Conservation (phyloP, 805 yeast species). For the Ogataea allantospora region DNA sequence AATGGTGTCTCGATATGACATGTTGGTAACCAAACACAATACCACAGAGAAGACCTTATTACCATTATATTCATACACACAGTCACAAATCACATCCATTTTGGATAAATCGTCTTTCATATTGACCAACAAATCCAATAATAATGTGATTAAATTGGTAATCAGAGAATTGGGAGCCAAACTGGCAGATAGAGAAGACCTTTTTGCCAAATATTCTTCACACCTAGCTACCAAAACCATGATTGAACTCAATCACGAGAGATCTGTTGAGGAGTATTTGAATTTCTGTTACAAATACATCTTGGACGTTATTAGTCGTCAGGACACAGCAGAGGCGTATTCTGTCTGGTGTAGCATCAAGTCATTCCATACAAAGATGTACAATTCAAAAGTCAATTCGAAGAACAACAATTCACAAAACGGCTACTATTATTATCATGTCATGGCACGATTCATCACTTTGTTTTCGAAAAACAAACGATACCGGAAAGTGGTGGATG, state of each 20-base stretch:
- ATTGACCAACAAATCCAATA: constrained; percentile 2
- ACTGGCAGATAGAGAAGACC: constrained; percentile 9
- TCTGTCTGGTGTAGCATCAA: constrained; percentile 28
- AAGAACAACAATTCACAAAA: constrained; percentile 29
- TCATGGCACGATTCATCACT: constrained; percentile 27
- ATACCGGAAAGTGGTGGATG: constrained; percentile 26
- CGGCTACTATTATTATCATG: constrained; percentile 30
- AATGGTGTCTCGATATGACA: constrained; percentile 13
- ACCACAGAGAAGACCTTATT: constrained; percentile 2
- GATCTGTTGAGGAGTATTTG: constrained; percentile 27
- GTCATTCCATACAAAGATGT: constrained; percentile 31
- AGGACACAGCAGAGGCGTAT: constrained; percentile 31
- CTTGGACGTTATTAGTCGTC: constrained; percentile 20
- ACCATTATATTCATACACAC: constrained; percentile 8
- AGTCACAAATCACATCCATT: constrained; percentile 13
- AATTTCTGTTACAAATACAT: constrained; percentile 29
- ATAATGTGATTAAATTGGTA: constrained; percentile 4
- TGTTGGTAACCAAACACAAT: constrained; percentile 10
- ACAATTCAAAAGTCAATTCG: constrained; percentile 25
- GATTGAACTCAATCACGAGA: constrained; percentile 14
- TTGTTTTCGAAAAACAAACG: constrained; percentile 32
- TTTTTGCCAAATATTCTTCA: neutral
- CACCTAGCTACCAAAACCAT: constrained; percentile 6
- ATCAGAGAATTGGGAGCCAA: constrained; percentile 15
- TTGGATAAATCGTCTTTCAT: constrained; percentile 10